Percentiles rank a stretch among this genome's conserved stretches.
These are phyloP conservation scores for Stemphylium vesicarium DNA, from an alignment of 2,329 filamentous ascomycete genomes.

Conservation along the genomic window DNA sequence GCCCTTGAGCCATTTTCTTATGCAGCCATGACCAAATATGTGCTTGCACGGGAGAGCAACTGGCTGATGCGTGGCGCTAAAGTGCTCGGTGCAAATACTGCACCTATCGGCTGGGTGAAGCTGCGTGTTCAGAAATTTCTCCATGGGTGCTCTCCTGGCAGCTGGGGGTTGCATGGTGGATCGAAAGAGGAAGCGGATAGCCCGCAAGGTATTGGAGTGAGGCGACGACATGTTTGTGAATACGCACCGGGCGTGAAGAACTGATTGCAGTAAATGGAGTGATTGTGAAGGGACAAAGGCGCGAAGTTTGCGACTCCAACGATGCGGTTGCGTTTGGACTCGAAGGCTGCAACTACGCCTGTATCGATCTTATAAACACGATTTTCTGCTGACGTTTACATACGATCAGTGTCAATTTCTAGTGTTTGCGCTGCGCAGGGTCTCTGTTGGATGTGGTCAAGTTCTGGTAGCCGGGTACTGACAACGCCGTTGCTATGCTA, in stretches of 20 bases:
- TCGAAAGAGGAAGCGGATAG: not conserved
- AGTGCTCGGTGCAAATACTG: conserved; percentile 36
- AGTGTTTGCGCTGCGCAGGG: not conserved
- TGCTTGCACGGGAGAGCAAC: conserved; percentile 42
- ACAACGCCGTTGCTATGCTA: not conserved
- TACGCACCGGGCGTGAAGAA: not conserved
- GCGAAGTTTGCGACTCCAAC: conserved; percentile 5
- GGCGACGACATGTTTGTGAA: not conserved
- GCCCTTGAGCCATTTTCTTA: conserved; percentile 34
- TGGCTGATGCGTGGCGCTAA: conserved; percentile 31
- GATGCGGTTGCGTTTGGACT: not conserved
- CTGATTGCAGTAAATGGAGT: not conserved
- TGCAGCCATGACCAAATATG: conserved; percentile 41
- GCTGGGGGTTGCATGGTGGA: not conserved
- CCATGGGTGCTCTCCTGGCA: conserved; percentile 22
- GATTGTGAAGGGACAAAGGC: not conserved
- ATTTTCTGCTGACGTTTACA: not conserved
- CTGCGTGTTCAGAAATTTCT: conserved; percentile 32
- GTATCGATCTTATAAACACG: not conserved
- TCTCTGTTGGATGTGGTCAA: not conserved
- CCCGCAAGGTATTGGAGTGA: not conserved
- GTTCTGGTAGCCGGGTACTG: not conserved
- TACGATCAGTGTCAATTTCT: not conserved
- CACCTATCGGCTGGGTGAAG: conserved; percentile 37
- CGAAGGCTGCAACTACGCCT: not conserved